These are phyloP conservation scores for Secale cereale DNA, from an alignment of 176 grass and related monocot species.

Conservation along the genomic window DNA sequence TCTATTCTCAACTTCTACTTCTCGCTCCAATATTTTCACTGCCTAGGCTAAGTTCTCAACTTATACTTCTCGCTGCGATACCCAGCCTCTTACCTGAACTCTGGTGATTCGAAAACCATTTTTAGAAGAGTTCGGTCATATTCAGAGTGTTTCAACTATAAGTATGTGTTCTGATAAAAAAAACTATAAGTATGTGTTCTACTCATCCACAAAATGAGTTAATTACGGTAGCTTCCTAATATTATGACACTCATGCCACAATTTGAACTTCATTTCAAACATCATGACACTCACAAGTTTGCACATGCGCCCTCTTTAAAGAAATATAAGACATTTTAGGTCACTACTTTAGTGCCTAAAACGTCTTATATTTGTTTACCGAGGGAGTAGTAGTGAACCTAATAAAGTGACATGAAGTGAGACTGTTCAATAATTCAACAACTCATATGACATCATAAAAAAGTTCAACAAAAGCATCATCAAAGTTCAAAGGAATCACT, in stretches of 20 bases:
- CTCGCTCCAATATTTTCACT: no score
- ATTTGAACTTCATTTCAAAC: no score
- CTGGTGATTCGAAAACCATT: no score
- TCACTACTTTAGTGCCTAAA: no score
- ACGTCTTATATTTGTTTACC: no score
- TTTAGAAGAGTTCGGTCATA: not conserved
- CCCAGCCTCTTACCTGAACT: no score
- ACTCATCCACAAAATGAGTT: not conserved
- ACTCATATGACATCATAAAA: not conserved
- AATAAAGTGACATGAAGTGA: not conserved
- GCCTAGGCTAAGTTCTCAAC: not conserved
- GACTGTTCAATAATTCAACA: not conserved
- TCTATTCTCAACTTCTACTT: no score
- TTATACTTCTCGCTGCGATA: no score
- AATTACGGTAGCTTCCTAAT: not conserved
- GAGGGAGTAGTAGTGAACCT: not conserved
- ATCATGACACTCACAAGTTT: no score
- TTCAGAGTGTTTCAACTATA: not conserved
- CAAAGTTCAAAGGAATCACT: not conserved
- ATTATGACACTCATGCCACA: no score
- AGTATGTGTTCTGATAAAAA: not conserved
- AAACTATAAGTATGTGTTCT: not conserved
- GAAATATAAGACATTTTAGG: no score
- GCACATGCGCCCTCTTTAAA: no score
- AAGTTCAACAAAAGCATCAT: not conserved